Conservation (phyloP, 2,329 filamentous ascomycete genomes). For the Epichloe glyceriae region DNA sequence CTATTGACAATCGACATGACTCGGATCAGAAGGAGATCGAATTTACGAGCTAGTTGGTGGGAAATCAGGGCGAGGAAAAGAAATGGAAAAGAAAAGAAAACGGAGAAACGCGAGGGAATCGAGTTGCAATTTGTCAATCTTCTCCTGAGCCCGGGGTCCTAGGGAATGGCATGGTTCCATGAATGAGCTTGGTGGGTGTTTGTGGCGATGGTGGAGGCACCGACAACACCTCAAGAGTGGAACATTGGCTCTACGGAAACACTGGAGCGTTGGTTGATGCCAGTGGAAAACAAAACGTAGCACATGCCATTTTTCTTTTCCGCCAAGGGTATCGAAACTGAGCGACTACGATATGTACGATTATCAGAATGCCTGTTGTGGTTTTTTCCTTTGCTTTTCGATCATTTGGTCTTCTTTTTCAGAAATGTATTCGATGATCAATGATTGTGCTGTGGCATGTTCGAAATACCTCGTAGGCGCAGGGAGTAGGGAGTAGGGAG, state of each 20-base stretch:
- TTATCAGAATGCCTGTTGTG: slow-evolving; percentile 8
- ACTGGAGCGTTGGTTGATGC: not conserved
- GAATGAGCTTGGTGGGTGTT: not conserved
- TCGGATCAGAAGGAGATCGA: not conserved
- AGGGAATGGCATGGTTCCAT: not conserved
- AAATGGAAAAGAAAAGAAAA: not conserved
- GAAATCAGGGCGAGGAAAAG: not conserved
- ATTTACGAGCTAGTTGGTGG: not conserved
- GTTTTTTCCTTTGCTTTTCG: slow-evolving; percentile 3
- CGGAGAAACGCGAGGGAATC: too few species aligned
- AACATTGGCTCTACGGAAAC: not conserved
- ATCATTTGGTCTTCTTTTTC: not conserved
- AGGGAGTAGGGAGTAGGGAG: too few species aligned
- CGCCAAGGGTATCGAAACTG: not conserved
- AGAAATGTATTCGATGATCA: not conserved
- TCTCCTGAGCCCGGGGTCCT: not conserved
- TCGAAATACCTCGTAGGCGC: too few species aligned
- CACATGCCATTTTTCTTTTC: not conserved
- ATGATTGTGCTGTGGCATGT: not conserved
- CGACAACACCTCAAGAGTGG: not conserved
- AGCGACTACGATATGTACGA: slow-evolving; percentile 9
- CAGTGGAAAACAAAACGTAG: not conserved
- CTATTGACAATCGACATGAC: not conserved
- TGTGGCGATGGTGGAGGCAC: not conserved
- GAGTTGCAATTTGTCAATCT: not conserved